A percentile compares a stretch with the other conserved stretches of the same genome.
These are phyloP conservation scores for Luffa aegyptiaca DNA, from an alignment of 306 rosid species.

Conservation along the genomic window DNA sequence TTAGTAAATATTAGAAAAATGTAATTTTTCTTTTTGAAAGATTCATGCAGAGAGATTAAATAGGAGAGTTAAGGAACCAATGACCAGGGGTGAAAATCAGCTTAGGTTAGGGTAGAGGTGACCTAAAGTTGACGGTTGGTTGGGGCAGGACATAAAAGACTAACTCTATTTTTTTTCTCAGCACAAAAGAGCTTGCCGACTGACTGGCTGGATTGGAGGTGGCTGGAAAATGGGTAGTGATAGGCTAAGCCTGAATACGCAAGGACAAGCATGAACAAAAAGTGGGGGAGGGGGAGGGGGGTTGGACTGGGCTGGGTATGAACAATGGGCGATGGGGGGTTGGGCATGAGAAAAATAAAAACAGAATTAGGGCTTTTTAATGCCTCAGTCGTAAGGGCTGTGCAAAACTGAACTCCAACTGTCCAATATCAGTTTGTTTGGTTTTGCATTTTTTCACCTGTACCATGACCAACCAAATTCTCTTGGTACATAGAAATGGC, in stretches of 20 bases:
- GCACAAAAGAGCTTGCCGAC: background rate
- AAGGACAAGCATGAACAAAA: background rate
- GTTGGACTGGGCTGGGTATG: background rate
- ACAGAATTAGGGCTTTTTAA: background rate
- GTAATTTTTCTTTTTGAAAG: background rate
- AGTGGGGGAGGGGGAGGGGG: background rate
- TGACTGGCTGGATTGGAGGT: background rate
- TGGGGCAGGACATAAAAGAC: background rate
- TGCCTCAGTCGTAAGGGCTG: background rate
- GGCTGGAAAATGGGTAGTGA: background rate
- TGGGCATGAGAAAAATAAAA: background rate
- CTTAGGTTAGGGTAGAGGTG: background rate
- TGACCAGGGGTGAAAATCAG: background rate
- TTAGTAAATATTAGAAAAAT: background rate
- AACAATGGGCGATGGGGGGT: background rate
- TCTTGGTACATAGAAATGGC: background rate
- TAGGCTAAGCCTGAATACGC: background rate
- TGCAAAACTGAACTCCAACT: background rate
- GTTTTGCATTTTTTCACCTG: background rate
- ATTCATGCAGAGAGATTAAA: background rate
- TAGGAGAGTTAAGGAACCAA: background rate
- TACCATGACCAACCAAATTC: background rate
- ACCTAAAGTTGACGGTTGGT: background rate
- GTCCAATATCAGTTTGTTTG: background rate
- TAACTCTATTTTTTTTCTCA: background rate